phyloP scores from a whole-genome alignment of 2,329 filamentous ascomycete species.

The Ophiostoma populinum region DNA sequence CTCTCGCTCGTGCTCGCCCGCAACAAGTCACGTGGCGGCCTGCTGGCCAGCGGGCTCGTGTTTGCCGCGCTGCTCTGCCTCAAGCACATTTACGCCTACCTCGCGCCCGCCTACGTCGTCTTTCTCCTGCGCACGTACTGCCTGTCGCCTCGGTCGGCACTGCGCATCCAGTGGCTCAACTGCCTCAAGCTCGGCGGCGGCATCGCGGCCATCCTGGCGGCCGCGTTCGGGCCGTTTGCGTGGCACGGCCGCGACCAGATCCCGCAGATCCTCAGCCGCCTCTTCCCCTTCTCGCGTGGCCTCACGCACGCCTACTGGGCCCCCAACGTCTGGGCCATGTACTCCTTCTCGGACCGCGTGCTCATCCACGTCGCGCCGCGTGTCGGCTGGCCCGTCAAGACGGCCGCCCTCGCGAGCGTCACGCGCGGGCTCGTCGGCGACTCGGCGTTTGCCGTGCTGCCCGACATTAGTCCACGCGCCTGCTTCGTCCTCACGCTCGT shows the following conservation, averaged over 20 bases:
- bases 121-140: slow-evolving; percentile 84
- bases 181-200: slow-evolving; percentile 66
- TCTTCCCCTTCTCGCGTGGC: slow-evolving; percentile 89
- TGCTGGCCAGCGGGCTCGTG: slow-evolving; percentile 61
- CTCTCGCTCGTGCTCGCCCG: slow-evolving; percentile 73
- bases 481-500: slow-evolving; percentile 73
- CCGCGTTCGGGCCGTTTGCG: slow-evolving; percentile 82
- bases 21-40: slow-evolving; percentile 51
- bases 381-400: slow-evolving; percentile 55
- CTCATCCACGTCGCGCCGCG: slow-evolving; percentile 75
- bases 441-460: slow-evolving; percentile 82
- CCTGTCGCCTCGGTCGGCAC: slow-evolving; percentile 57
- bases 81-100: slow-evolving; percentile 96
- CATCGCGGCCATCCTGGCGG: slow-evolving; percentile 51
- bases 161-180: slow-evolving; percentile 61
- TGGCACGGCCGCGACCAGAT: slow-evolving; percentile 52
- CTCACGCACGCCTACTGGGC: slow-evolving; percentile 98
- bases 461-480: slow-evolving; percentile 60
- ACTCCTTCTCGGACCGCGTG: slow-evolving; percentile 75
- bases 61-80: slow-evolving; percentile 81
- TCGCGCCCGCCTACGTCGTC: slow-evolving; percentile 90
- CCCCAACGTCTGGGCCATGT: slow-evolving; percentile 91
- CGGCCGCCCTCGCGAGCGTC: slow-evolving; percentile 66
- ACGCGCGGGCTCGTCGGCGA: slow-evolving; percentile 88
- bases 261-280: slow-evolving; percentile 60